Base-by-base conservation (phyloP, 140 eudicot species). In the Bidens hawaiensis region DNA sequence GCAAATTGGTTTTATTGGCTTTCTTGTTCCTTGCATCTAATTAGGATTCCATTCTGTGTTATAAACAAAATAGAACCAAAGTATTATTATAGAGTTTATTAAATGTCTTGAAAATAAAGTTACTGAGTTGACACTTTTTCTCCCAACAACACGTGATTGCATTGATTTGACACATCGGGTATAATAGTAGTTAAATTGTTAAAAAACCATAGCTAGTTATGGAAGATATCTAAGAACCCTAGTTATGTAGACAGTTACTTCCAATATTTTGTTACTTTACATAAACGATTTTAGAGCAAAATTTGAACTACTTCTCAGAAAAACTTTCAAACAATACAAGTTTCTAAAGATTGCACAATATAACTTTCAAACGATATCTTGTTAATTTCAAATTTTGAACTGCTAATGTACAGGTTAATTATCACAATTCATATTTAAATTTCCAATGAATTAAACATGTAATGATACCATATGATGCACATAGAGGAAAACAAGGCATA, bases 71-170 rank as follows among this genome's bases (percentile, higher is more conserved):
- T 56, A 43, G 19, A 36, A 10, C 45, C 49, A 19, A 57, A 4
- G 13, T 30, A 30, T 7, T 68, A 24, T 22, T 38, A 40, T 17
- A 54, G 18, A 28, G 7, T 21, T 12, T 5, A 31, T 24, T 28
- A 12, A 42, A 56, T 27, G 47, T 12, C 55, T 41, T 16, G 22
- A 23, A 27, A 42, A 55, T 15, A 1, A 25, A 55, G 45, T 16
- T 61, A 52, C 28, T 15, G n/a, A 38, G 62, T 67, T 67, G 41
- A 40, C 11, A 53, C 54, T 25, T 15, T 52, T 42, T 25, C 28
- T 38, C 30, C 43, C 16, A 65, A 33, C 36, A 33, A 12, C 52
- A 53, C 23, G 11, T 53, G 15, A 38, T 53, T 42, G 53, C 33
- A 11, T 51, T 23, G 3, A 51, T 51, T 22, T 51, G 8, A 51